These are phyloP conservation scores for Botrytis porri DNA, from an alignment of 2,329 filamentous ascomycete species.

Conservation along the genomic window DNA sequence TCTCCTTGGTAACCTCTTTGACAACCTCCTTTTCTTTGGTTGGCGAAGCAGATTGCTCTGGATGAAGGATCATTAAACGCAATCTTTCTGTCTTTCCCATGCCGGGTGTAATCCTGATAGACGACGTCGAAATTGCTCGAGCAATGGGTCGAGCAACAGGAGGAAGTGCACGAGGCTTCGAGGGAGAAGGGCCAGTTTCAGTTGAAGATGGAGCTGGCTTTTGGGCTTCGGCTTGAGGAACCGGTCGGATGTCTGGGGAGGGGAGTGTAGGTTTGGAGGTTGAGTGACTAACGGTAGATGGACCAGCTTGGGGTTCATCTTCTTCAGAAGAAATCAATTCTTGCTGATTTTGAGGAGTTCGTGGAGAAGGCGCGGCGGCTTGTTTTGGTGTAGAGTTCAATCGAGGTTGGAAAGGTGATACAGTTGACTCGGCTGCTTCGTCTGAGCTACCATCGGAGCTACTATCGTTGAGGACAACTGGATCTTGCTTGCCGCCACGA, in stretches of 20 bases:
- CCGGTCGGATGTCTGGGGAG: not conserved
- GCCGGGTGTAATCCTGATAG: not conserved
- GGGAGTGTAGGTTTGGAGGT: not conserved
- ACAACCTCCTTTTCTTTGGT: not conserved
- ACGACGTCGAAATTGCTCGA: not conserved
- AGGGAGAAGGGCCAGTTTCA: not conserved
- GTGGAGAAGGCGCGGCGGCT: not conserved
- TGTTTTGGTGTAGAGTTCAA: conserved; percentile 1
- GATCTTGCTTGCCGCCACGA: conserved; percentile 12
- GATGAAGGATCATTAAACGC: not conserved
- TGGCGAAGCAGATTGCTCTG: not conserved
- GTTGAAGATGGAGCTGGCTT: not conserved
- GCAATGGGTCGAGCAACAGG: not conserved
- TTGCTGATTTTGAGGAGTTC: not conserved
- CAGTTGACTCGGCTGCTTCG: not conserved
- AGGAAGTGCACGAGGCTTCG: not conserved
- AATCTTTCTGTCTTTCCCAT: not conserved
- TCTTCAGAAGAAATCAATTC: not conserved
- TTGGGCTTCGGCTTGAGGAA: not conserved
- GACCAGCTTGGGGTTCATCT: conserved; percentile 1
- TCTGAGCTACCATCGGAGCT: conserved; percentile 10
- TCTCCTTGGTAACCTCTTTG: not conserved
- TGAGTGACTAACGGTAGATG: not conserved
- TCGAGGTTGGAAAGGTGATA: conserved; percentile 1
- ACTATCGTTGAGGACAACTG: not conserved